Evolutionary conservation across 2,329 filamentous ascomycete species (phyloP), one percentile per base, ranked within the genome.

Genomic region (Aspergillus phoenicis): DNA sequence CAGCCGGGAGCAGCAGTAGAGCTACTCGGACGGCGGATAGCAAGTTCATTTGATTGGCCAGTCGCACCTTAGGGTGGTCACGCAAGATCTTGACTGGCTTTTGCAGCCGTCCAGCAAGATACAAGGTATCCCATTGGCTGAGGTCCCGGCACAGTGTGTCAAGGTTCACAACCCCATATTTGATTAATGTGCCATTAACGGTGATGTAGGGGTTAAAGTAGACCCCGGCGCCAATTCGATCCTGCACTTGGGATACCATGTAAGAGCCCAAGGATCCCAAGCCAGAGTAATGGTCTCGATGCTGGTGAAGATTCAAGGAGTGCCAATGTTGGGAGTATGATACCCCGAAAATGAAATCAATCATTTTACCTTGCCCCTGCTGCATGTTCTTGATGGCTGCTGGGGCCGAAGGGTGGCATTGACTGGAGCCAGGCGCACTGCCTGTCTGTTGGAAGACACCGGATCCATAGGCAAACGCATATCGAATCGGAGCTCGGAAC

Each of bases 161-260:
- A 66, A 98, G 85, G 71, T 96, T 97, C 47, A 97, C 96, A 22
- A 99, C 95, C 20, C 94, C 95, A 71, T 99, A 99, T 79, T 99
- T 99, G 77, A 99, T 95, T 71, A 98, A 84, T 63, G 93, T 96
- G 43, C 95, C 96, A 70, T 98, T 97, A 62, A 98, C 89, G 2
- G 91, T 94, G 52, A 99, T 87, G 74, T 94, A 97, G 0, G 95
- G 93, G 71, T 99, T 97, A 80, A 97, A 99, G 79, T 99, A 99
- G 41, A 97, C 92, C 6, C 95, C 96, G 0, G 95, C 95, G 45
- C 95, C 95, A 81, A 90, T 91, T 65, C 83, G 85, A 71, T 98
- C 91, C 76, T 99, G 94, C 20, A 97, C 88, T 57, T 87, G 84
- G 13, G 91, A 93, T 17, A 98, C 91, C 4, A 91, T 84, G 30